Evolutionary conservation across 257 asterid genomes (phyloP), one percentile per base, ranked within the genome.

Genomic region (Solanum bulbocastanum): DNA sequence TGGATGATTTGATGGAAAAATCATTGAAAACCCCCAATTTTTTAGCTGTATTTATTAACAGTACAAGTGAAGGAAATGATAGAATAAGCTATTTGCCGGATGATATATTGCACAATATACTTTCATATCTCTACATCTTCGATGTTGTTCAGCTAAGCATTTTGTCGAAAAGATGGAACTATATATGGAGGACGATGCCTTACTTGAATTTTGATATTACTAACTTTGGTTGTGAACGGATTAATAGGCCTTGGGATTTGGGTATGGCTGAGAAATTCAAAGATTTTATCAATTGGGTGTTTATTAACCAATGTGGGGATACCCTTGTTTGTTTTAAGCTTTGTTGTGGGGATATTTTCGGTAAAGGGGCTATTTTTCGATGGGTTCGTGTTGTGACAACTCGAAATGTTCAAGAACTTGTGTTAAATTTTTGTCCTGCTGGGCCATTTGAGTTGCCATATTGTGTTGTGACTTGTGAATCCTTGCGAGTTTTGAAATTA

Each of bases 401-500:
- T 13, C 87, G 79, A 69, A 83, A 88, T 71, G 79, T 83, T 33
- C 89, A 79, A 76, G 72, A 87, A 42, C 86, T 87, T 8, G 86
- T 75, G 30, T 78, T 79, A 22, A 11, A 2, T 37, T 87, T 40
- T 37, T 4, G 39, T 78, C 83, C 49, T 25, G 10, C 7, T 25
- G 82, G 5, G 81, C 42, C 44, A 12, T 87, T 87, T 87, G 68
- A 36, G 79, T 60, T 87, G 81, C 86, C 89, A 1, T 75, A 60
- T 78, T 78, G 86, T 39, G 36, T 87, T 39, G 69, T 36, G n/a
- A 81, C 23, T 81, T 42, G 86, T 78, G 81, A 87, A 30, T 87
- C 69, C 12, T 27, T 90, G 83, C 89, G 86, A 10, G 49, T 88
- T 88, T 88, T 86, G 69, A 87, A 42, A 86, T 46, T 33, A 56